Conservation (phyloP, 495 filamentous ascomycete species). For the Sordaria brevicollis region DNA sequence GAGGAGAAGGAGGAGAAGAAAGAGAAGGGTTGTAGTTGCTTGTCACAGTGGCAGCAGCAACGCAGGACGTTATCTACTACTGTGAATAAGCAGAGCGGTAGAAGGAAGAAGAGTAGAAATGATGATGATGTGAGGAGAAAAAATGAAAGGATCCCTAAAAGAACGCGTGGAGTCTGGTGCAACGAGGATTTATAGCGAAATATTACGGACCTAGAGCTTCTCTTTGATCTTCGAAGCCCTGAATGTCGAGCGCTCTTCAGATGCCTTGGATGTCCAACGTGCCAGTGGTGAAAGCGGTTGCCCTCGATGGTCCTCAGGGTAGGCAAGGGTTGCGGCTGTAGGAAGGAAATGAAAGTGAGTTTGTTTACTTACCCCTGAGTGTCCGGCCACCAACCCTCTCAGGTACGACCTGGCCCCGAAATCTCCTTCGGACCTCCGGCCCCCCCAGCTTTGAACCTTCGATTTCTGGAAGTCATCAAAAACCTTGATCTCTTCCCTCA, state of each 20-base stretch:
- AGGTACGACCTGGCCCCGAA: too few relatives aligned
- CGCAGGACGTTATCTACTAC: not conserved
- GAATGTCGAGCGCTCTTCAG: not conserved
- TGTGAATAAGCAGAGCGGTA: not conserved
- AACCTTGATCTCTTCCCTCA: too few relatives aligned
- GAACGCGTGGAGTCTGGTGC: not conserved
- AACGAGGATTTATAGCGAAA: not conserved
- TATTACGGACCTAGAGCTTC: not conserved
- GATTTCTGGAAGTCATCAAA: too few relatives aligned
- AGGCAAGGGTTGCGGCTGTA: too few relatives aligned
- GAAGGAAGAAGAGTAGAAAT: not conserved
- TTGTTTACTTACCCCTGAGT: too few relatives aligned
- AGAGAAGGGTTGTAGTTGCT: not conserved
- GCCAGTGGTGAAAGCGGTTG: too few relatives aligned
- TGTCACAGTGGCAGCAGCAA: not conserved
- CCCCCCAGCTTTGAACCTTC: too few relatives aligned
- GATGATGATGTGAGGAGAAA: not conserved
- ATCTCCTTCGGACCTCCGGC: too few relatives aligned
- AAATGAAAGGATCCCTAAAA: not conserved
- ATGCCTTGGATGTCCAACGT: too few relatives aligned
- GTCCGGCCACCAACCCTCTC: too few relatives aligned
- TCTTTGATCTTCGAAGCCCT: not conserved
- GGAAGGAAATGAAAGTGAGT: not conserved
- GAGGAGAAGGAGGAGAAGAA: not conserved
- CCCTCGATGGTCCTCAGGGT: too few relatives aligned